Evolutionary conservation across 2,329 filamentous ascomycete genomes (phyloP).

Genomic region (Aspergillus unguis): DNA sequence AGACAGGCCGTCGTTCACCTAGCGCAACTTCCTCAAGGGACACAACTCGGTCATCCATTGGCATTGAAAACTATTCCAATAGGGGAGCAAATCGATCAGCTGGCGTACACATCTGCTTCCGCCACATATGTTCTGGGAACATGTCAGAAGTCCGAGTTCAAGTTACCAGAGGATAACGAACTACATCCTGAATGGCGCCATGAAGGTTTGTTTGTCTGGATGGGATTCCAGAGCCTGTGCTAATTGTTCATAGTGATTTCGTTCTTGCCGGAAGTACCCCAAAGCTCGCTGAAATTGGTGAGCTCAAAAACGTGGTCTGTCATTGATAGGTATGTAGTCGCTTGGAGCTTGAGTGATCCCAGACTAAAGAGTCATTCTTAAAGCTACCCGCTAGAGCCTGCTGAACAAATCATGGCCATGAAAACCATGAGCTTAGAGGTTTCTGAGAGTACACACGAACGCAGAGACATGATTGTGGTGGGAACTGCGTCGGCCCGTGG

Average conservation of each 20-base stretch:
- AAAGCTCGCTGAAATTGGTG: constrained; percentile 72
- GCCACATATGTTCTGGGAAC: constrained; percentile 75
- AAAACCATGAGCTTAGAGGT: constrained; percentile 82
- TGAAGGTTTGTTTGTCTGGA: constrained; percentile 52
- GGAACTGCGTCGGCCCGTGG: constrained; percentile 84
- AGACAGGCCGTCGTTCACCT: constrained; percentile 66
- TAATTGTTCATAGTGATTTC: constrained; percentile 41
- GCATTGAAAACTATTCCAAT: constrained; percentile 69
- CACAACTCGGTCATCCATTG: constrained; percentile 73
- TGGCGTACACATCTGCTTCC: constrained; percentile 73
- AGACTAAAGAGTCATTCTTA: constrained; percentile 6
- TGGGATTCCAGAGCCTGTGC: constrained; percentile 9
- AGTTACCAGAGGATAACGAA: constrained; percentile 81
- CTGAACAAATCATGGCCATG: constrained; percentile 76
- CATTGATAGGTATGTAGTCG: constrained; percentile 61
- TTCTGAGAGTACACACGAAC: constrained; percentile 85
- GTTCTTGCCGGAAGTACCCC: constrained; percentile 65
- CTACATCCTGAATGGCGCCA: constrained; percentile 75
- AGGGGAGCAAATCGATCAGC: constrained; percentile 64
- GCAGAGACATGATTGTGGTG: constrained; percentile 75
- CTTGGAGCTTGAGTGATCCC: neutral
- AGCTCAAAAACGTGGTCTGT: constrained; percentile 73
- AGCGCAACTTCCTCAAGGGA: constrained; percentile 65
- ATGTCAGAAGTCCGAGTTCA: constrained; percentile 66
- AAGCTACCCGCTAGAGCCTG: constrained; percentile 64